Evolutionary conservation across 495 filamentous ascomycete genomes (phyloP).

Genomic region (Hypoxylon lienhwacheense): DNA sequence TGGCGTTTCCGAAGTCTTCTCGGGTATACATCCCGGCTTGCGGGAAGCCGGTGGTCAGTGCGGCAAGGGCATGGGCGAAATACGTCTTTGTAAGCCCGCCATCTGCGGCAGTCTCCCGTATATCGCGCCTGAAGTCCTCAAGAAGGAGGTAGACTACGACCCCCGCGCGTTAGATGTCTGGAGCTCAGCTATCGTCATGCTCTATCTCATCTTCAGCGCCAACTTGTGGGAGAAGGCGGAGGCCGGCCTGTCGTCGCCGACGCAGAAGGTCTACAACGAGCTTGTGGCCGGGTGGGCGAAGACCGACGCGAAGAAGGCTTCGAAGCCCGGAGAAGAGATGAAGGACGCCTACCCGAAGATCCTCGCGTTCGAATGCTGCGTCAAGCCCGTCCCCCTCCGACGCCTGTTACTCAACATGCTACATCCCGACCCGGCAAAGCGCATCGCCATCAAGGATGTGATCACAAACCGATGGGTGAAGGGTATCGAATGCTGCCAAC

Average conservation of each 20-base stretch:
- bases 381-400: slow-evolving; percentile 58
- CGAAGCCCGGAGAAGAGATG: slow-evolving; percentile 45
- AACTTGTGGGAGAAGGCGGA: slow-evolving; percentile 66
- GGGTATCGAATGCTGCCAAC: slow-evolving; percentile 70
- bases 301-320: slow-evolving; percentile 57
- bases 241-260: slow-evolving; percentile 37
- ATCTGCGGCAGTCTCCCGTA: slow-evolving; percentile 78
- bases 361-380: slow-evolving; percentile 50
- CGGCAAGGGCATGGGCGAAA: slow-evolving; percentile 65
- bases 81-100: slow-evolving; percentile 67
- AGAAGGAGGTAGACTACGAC: slow-evolving; percentile 68
- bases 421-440: slow-evolving; percentile 67
- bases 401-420: slow-evolving; percentile 74
- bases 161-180: slow-evolving; percentile 75
- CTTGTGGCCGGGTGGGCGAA: slow-evolving; percentile 65
- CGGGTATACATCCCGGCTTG: slow-evolving; percentile 70
- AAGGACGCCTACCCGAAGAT: slow-evolving; percentile 57
- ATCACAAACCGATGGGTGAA: slow-evolving; percentile 65
- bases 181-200: slow-evolving; percentile 74
- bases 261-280: slow-evolving; percentile 52
- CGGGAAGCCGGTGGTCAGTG: slow-evolving; percentile 63
- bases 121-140: slow-evolving; percentile 74
- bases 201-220: slow-evolving; percentile 66
- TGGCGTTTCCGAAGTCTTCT: slow-evolving; percentile 75
- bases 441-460: slow-evolving; percentile 64